Evolutionary conservation across 202 grass and related monocot genomes (phyloP), one percentile per base, ranked within the genome.

Genomic region (Carex arenaria): DNA sequence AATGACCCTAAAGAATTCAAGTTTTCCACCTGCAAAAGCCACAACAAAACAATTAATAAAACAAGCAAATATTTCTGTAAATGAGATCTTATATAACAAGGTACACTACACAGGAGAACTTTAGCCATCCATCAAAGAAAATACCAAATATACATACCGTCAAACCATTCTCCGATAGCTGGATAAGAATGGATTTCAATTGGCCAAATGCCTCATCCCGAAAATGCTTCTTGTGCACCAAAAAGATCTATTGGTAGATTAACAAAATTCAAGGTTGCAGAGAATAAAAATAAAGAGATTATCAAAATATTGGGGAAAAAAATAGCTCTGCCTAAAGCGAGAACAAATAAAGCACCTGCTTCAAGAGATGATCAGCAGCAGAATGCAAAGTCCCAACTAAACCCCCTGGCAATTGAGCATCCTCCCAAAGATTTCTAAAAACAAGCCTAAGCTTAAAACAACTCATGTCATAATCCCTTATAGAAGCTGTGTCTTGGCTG

Each of bases 361-460:
- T 98, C 84, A 98, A 98, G 47, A 98, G 92, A 59, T 84, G 89
- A 89, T 91, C 84, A 17, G 92, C 92, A 87, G 85, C 65, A 78
- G 89, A 91, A 77, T 80, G 72, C 57, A 98, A 80, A 84, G 70
- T 67, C 23, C 61, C 77, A 86, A 94, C 64, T 74, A 94, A 87
- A 43, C 85, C 89, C 70, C 80, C 86, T 4, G 51, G 65, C 66
- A 78, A 55, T 3, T 61, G 77, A 83, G 86, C 77, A 73, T 87
- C 92, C 87, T 98, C 87, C 95, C 92, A 98, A 38, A 94, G 78
- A 79, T 80, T 93, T 90, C 84, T 90, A 54, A 90, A 93, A 83
- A 88, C 79, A 86, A 93, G 78, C 90, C 87, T 94, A 81, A 94
- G 87, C 89, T 93, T 94, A 67, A 89, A 73, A 80, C 86, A 64